Conservation (phyloP, 2,329 filamentous ascomycete species). For the Emericellopsis atlantica region DNA sequence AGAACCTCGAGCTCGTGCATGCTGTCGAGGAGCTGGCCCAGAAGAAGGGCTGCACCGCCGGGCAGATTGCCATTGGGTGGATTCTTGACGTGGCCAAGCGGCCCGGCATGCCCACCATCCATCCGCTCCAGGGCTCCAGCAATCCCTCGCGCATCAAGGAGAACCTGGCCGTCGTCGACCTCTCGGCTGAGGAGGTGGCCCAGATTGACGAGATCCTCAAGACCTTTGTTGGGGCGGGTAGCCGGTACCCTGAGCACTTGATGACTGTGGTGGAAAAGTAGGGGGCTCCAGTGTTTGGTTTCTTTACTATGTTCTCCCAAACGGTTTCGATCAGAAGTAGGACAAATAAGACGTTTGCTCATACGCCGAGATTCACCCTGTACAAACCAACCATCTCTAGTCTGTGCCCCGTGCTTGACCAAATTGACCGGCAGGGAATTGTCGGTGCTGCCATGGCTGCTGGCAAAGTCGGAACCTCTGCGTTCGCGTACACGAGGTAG, state of each 20-base stretch:
- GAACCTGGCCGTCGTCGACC: slow-evolving; percentile 37
- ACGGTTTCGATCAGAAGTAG: no score
- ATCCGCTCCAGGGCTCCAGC: slow-evolving; percentile 56
- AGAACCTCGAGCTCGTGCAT: slow-evolving; percentile 49
- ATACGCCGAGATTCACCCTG: slow-evolving; percentile 4
- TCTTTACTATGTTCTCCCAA: no score
- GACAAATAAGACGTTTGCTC: no score
- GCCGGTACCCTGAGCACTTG: not conserved
- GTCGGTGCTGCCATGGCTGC: slow-evolving; percentile 8
- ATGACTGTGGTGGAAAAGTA: not conserved
- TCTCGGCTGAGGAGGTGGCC: slow-evolving; percentile 36
- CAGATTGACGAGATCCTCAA: slow-evolving; percentile 30
- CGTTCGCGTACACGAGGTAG: slow-evolving; percentile 1
- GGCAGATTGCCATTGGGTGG: slow-evolving; percentile 59
- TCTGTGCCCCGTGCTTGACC: slow-evolving; percentile 17
- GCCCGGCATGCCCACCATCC: slow-evolving; percentile 41
- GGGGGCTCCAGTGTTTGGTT: no score
- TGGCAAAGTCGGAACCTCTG: not conserved
- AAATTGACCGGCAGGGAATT: slow-evolving; percentile 24
- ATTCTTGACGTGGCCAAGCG: slow-evolving; percentile 32
- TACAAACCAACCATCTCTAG: slow-evolving; percentile 20
- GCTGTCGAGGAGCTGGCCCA: slow-evolving; percentile 44
- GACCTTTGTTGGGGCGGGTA: not conserved
- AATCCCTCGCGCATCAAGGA: slow-evolving; percentile 44
- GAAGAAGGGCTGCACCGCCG: slow-evolving; percentile 45